Base-by-base conservation (phyloP, 1,139 yeast genomes). In the Tardiomyces blankii region DNA sequence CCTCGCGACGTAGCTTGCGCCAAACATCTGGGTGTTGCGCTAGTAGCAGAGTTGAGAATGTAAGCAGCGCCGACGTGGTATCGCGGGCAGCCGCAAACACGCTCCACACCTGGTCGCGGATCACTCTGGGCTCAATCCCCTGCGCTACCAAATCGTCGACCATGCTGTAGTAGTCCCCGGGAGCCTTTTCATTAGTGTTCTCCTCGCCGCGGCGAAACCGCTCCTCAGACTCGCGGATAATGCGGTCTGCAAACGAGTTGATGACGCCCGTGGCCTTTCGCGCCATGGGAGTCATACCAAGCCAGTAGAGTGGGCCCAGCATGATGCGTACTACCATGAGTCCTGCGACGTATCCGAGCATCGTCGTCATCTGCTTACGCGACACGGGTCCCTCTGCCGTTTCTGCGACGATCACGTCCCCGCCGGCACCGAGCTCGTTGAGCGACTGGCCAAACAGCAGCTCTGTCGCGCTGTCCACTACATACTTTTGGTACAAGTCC, bases 401-500 rank as follows among this genome's bases (percentile, higher is more conserved):
- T 9, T 25, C 4, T 40, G 44, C 23, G 39, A 27, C 44, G 65
- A 65, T n/a, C 69, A 73, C 8, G 76, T 68, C 54, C 11, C 16
- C 16, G 35, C 9, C 35, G 35, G 9, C 25, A 7, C 7, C 25
- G 25, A 21, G 25, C 25, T 72, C 75, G 75, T 66, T 16, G 71
- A 30, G 35, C n/a, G 35, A 30, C 23, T 44, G 41, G 16, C 80
- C 81, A 60, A 76, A 75, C 50, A 76, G 64, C 53, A 75, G 74
- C 55, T 75, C 79, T 14, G 80, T 72, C 3, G 80, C 74, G 14
- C 77, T 69, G 54, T 76, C 82, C 51, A 76, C 67, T 5, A 80
- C 75, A 43, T 75, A 62, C 50, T 65, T 63, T 58, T 68, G 74
- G 55, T 75, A 74, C 42, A 71, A 62, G 27, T 68, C 68, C 54